Evolutionary conservation across 805 yeast species (phyloP), one percentile per base, ranked within the genome.

Genomic region (Saccharomyces kudriavzevii): DNA sequence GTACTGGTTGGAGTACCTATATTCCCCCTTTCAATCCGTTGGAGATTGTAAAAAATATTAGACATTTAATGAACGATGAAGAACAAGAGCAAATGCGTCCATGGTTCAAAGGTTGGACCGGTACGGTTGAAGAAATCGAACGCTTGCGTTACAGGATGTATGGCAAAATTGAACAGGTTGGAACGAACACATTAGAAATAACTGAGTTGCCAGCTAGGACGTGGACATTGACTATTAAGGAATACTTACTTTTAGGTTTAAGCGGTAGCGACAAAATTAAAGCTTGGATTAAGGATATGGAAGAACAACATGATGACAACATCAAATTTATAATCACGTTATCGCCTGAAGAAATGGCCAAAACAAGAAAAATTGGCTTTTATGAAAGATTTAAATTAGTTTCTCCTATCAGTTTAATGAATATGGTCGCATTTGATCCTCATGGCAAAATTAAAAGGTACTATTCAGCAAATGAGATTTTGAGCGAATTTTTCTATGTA

Each of bases 1-100:
- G 99, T 57, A 91, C 99, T 48, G 99, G 99, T 60, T 94, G 98
- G 97, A 88, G 96, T 59, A 90, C 98, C 1, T 83, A 81, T 56
- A 85, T 94, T 58, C 99, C 99, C 0, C 83, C 88, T 45, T 92
- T 80, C 72, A 90, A 94, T 67, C 99, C 99, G 0, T 62, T 69
- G 13, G 98, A 92, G 65, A 75, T 94, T 56, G 89, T 89, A 26
- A 73, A 70, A 2, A 94, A 94, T 62, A 74, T 94, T 30, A 81
- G 82, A 55, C 80, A 80, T 45, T 66, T 94, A 61, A 83, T 94
- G 89, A 74, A 77, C 20, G 87, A 82, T 9, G 85, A 89, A 62
- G 87, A 82, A 35, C 66, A 82, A 71, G 77, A 73, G 28, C 87
- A 85, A 40, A 82, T 94, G 89, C 68, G 73, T 9, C 99, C 99